A percentile compares a stretch with the other conserved stretches of the same genome.
phyloP scores from a whole-genome alignment of 495 filamentous ascomycete genomes.

The Penicillium bovifimosum region DNA sequence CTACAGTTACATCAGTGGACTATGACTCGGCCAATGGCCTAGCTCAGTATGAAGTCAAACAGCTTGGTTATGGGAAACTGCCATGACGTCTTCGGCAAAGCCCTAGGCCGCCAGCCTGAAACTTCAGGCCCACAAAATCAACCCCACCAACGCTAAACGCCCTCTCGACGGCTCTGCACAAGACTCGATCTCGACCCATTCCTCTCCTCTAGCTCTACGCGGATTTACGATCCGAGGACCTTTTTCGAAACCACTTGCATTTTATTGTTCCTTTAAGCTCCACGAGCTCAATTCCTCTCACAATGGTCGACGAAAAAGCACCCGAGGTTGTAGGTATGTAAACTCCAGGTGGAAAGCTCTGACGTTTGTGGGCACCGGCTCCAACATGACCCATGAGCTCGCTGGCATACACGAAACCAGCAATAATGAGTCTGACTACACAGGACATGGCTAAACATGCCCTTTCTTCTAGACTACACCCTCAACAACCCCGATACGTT shows the following conservation, averaged over 20 bases:
- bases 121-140: neutral
- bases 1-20: neutral
- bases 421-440: neutral
- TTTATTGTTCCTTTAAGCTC: conserved; percentile 12
- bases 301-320: conserved; percentile 41
- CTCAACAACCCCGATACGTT: conserved; percentile 95
- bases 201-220: conserved; percentile 19
- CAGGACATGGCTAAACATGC: neutral
- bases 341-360: conserved; percentile 35
- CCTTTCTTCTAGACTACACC: conserved; percentile 67
- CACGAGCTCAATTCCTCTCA: conserved; percentile 27
- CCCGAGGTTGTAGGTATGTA: conserved; percentile 47
- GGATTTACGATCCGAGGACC: conserved; percentile 21
- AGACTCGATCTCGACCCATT: conserved; percentile 31
- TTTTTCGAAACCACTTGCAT: conserved; percentile 14
- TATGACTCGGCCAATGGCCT: neutral
- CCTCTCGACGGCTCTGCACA: conserved; percentile 27
- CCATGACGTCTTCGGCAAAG: conserved; percentile 26
- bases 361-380: conserved; percentile 35
- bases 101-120: conserved; percentile 20
- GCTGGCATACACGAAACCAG: neutral
- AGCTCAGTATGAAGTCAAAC: conserved; percentile 4
- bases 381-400: conserved; percentile 13
- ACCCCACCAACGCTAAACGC: conserved; percentile 24
- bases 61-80: neutral